These are phyloP conservation scores for Blastobotrys malaysiensis DNA, from an alignment of 1,139 yeast species.

Conservation along the genomic window DNA sequence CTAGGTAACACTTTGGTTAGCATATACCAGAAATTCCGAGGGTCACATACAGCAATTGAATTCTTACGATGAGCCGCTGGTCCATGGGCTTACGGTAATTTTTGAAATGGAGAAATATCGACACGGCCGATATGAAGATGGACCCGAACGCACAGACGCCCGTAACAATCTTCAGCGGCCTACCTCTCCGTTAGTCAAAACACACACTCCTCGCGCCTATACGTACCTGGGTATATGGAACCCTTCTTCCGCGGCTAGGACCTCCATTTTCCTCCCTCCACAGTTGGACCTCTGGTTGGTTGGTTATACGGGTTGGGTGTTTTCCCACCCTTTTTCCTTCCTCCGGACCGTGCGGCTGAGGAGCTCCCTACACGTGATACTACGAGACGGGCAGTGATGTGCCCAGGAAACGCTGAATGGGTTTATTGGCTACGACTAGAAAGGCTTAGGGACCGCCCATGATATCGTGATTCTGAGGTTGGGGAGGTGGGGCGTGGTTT, in stretches of 20 bases:
- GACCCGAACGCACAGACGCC: constrained; percentile 30
- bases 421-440: too few relatives aligned
- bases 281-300: neutral
- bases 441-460: too few relatives aligned
- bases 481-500: too few relatives aligned
- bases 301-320: neutral
- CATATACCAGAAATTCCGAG: constrained; percentile 1
- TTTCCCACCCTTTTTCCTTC: neutral
- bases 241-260: neutral
- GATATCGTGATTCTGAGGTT: too few relatives aligned
- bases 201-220: neutral
- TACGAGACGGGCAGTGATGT: too few relatives aligned
- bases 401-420: too few relatives aligned
- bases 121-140: constrained; percentile 39
- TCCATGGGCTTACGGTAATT: constrained; percentile 88
- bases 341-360: neutral
- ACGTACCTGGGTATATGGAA: neutral
- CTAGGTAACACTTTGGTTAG: neutral
- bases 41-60: constrained; percentile 43
- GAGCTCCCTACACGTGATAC: neutral
- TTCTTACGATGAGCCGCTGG: constrained; percentile 79
- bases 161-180: constrained; percentile 9
- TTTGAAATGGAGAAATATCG: constrained; percentile 48
- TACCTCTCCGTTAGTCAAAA: neutral
- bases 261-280: too few relatives aligned